Percentiles rank a stretch among this genome's conserved stretches.
Evolutionary conservation across 202 grass and related monocot genomes (phyloP).

Genomic region (Setaria italica): DNA sequence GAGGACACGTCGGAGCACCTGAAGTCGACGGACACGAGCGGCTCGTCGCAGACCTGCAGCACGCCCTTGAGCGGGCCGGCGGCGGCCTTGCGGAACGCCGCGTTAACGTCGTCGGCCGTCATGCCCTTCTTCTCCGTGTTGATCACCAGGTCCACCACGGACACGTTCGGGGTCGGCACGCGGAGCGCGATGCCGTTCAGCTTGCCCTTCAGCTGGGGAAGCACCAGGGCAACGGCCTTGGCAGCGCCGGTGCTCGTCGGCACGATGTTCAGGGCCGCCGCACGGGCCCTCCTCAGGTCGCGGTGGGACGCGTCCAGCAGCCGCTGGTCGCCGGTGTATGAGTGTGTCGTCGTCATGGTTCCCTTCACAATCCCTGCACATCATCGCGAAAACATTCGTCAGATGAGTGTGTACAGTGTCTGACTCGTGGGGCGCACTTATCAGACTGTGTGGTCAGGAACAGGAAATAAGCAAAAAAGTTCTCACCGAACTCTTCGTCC

Average conservation of each 20-base stretch:
- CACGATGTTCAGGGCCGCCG: slow-evolving; percentile 97
- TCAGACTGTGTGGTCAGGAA: neutral
- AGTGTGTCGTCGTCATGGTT: slow-evolving; percentile 98
- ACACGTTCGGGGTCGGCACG: slow-evolving; percentile 98
- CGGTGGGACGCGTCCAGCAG: slow-evolving; percentile 95
- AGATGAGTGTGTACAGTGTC: neutral
- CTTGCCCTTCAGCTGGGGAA: slow-evolving; percentile 95
- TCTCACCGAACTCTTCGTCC: slow-evolving; percentile 91
- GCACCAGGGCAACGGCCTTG: slow-evolving; percentile 95
- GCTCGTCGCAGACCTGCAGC: slow-evolving; percentile 79
- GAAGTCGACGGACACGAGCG: slow-evolving; percentile 97
- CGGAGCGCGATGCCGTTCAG: slow-evolving; percentile 98
- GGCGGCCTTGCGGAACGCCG: slow-evolving; percentile 83
- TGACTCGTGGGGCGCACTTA: neutral
- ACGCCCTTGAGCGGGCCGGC: slow-evolving; percentile 74
- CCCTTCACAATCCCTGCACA: slow-evolving; percentile 88
- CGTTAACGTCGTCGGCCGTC: slow-evolving; percentile 84
- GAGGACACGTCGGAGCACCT: slow-evolving; percentile 87
- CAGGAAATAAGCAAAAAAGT: neutral
- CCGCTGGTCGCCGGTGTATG: slow-evolving; percentile 98
- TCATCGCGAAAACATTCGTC: too few relatives aligned
- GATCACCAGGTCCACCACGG: slow-evolving; percentile 92
- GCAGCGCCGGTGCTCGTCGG: slow-evolving; percentile 94
- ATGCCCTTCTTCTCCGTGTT: slow-evolving; percentile 91
- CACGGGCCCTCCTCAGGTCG: slow-evolving; percentile 79